Percentiles rank a stretch among this genome's conserved stretches.
These are phyloP conservation scores for Blastomyces gilchristii DNA, from an alignment of 2,329 filamentous ascomycete species.

Conservation along the genomic window DNA sequence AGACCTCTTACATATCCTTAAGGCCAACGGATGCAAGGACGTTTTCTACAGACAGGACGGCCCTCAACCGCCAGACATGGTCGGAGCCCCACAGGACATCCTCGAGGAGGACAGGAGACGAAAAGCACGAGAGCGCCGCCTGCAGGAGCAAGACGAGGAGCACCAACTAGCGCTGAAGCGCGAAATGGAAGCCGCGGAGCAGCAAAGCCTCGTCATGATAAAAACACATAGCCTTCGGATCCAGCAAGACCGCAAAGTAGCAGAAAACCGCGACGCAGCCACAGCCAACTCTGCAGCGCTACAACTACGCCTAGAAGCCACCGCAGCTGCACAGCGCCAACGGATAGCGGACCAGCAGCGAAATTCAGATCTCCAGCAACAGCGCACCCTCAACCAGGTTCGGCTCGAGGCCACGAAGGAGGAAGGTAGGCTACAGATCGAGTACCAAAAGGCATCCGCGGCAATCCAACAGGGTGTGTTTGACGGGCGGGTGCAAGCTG, in stretches of 20 bases:
- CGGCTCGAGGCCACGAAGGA: constrained; percentile 12
- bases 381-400: constrained; percentile 10
- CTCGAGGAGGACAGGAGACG: constrained; percentile 12
- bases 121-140: constrained; percentile 11
- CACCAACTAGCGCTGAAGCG: constrained; percentile 13
- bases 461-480: constrained; percentile 11
- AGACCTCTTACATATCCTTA: constrained; percentile 14
- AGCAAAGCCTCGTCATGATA: constrained; percentile 11
- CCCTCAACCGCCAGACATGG: constrained; percentile 16
- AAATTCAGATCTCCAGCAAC: constrained; percentile 12
- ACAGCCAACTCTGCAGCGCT: constrained; percentile 10
- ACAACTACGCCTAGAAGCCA: constrained; percentile 13
- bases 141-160: constrained; percentile 16
- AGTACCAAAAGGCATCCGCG: constrained; percentile 9
- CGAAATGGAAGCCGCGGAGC: constrained; percentile 11
- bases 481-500: constrained; percentile 12
- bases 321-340: constrained; percentile 11
- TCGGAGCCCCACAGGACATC: constrained; percentile 15
- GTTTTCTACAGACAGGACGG: constrained; percentile 14
- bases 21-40: constrained; percentile 15
- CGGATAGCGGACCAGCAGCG: constrained; percentile 11
- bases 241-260: constrained; percentile 13
- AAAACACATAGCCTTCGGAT: constrained; percentile 13
- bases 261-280: constrained; percentile 11
- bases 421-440: constrained; percentile 12